These are phyloP conservation scores for Nyctanthes arbortristis DNA, from an alignment of 257 asterid genomes.

Conservation along the genomic window DNA sequence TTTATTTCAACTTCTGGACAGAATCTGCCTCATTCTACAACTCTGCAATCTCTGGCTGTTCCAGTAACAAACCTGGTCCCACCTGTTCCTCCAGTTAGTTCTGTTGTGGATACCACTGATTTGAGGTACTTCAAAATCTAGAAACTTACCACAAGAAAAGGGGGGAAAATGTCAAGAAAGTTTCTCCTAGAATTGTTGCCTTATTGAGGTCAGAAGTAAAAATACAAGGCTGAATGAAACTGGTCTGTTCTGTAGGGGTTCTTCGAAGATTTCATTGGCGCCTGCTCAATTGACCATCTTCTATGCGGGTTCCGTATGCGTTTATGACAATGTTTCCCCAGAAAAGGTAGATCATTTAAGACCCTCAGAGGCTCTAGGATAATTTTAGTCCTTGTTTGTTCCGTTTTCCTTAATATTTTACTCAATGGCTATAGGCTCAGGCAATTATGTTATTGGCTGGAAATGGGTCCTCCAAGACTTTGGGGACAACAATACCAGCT, in stretches of 20 bases:
- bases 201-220: not conserved
- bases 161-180: too few relatives aligned
- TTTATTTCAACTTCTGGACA: conserved; percentile 40
- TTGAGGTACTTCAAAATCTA: conserved; percentile 49
- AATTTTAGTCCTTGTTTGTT: not conserved
- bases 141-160: too few relatives aligned
- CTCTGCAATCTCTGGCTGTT: conserved; percentile 35
- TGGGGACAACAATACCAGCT: conserved; percentile 33
- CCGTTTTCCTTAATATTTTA: not conserved
- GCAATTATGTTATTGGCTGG: conserved; percentile 95
- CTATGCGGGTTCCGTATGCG: conserved; percentile 81
- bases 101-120: conserved; percentile 71
- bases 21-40: conserved; percentile 30
- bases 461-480: conserved; percentile 50
- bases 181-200: not conserved
- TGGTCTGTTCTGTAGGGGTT: conserved; percentile 41
- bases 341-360: conserved; percentile 60
- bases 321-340: conserved; percentile 68
- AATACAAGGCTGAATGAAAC: conserved; percentile 13
- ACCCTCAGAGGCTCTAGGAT: not conserved
- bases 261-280: conserved; percentile 37
- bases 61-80: conserved; percentile 34
- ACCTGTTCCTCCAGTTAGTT: conserved; percentile 34
- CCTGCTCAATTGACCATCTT: conserved; percentile 91
- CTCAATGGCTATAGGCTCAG: conserved; percentile 63